Evolutionary conservation across 1,284 basidiomycete genomes (phyloP).

Genomic region (Microbotryum intermedium): DNA sequence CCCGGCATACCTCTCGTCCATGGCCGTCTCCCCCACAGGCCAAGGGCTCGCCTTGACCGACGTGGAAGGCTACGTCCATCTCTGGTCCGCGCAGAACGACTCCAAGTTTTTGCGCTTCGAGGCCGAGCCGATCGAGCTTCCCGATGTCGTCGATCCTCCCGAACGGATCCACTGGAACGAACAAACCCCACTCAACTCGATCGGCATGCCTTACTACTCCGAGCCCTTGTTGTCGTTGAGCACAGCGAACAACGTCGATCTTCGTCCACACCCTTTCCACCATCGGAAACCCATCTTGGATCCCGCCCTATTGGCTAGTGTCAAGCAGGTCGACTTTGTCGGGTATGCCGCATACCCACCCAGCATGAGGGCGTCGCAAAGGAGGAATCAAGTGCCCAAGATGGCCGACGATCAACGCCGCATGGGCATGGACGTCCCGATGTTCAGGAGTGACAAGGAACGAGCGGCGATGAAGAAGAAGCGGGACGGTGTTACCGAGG

Average conservation of each 20-base stretch:
- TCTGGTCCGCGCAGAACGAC: slow-evolving; percentile 63
- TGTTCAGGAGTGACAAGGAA: slow-evolving; percentile 75
- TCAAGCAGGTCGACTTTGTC: slow-evolving; percentile 76
- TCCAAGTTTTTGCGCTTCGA: slow-evolving; percentile 53
- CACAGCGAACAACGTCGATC: slow-evolving; percentile 44
- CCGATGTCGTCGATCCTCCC: slow-evolving; percentile 60
- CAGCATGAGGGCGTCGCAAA: slow-evolving; percentile 76
- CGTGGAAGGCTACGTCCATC: slow-evolving; percentile 71
- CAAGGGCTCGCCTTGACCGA: slow-evolving; percentile 90
- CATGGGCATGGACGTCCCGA: slow-evolving; percentile 43
- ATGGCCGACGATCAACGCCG: slow-evolving; percentile 44
- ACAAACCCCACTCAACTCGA: slow-evolving; percentile 72
- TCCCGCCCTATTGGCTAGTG: slow-evolving; percentile 59
- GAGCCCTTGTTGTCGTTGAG: slow-evolving; percentile 63
- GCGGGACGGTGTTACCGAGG: slow-evolving; percentile 12
- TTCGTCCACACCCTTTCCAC: slow-evolving; percentile 45
- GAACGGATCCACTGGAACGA: slow-evolving; percentile 72
- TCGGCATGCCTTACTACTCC: slow-evolving; percentile 85
- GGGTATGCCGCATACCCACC: slow-evolving; percentile 60
- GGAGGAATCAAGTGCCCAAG: slow-evolving; percentile 62
- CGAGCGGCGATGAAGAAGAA: slow-evolving; percentile 20
- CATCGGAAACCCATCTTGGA: slow-evolving; percentile 52
- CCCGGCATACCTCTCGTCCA: slow-evolving; percentile 66
- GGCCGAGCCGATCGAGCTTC: slow-evolving; percentile 68
- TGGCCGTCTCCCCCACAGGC: slow-evolving; percentile 74